phyloP scores from a whole-genome alignment of 345 rosid genomes.

The Brassica cretica region DNA sequence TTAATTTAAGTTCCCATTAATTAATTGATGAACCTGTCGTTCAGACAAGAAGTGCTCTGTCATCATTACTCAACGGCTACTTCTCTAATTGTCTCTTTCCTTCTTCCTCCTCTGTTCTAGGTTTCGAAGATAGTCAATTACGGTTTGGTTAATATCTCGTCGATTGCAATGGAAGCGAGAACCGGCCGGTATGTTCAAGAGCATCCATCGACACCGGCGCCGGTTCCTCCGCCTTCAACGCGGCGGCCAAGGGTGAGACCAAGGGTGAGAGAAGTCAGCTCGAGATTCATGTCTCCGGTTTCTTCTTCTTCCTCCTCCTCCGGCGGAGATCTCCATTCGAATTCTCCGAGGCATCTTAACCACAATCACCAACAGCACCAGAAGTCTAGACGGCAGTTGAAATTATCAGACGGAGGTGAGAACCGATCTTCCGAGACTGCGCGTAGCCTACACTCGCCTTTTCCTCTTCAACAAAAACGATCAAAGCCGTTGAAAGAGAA shows the following conservation, averaged over 20 bases:
- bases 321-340: constrained; percentile 48
- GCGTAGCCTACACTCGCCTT: constrained; percentile 56
- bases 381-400: constrained; percentile 49
- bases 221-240: constrained; percentile 50
- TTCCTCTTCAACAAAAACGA: constrained; percentile 35
- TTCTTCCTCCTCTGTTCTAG: constrained; percentile 10
- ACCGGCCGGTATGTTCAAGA: constrained; percentile 1
- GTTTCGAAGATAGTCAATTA: neutral
- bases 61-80: constrained; percentile 33
- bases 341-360: constrained; percentile 48
- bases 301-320: constrained; percentile 24
- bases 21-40: neutral
- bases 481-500: constrained; percentile 41
- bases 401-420: constrained; percentile 48
- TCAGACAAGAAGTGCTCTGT: constrained; percentile 20
- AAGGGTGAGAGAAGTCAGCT: constrained; percentile 80
- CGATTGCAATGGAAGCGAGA: constrained; percentile 29
- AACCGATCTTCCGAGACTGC: constrained; percentile 45
- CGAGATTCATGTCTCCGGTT: constrained; percentile 78
- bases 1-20: neutral
- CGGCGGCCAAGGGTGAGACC: constrained; percentile 81
- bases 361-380: constrained; percentile 14
- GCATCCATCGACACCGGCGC: constrained; percentile 28
- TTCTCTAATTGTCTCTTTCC: constrained; percentile 2
- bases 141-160: constrained; percentile 1